Evolutionary conservation across 2,329 filamentous ascomycete species (phyloP), one percentile per base, ranked within the genome.

Genomic region (Hypoxylon sp.): DNA sequence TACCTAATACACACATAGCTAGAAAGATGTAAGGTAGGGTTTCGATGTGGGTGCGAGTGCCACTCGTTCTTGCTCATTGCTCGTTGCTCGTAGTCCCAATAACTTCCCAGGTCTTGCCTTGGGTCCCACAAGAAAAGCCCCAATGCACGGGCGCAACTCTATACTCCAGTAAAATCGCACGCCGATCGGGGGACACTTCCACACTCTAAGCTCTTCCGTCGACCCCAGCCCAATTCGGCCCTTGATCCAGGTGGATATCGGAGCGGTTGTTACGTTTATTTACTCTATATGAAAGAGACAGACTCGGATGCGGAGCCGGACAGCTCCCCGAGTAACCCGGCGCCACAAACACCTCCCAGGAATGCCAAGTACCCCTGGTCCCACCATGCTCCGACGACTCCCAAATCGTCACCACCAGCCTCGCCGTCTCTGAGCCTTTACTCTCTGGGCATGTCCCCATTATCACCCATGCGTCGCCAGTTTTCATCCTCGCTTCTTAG

Each of bases 381-480:
- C 32, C 62, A 72, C 51, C 51, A 74, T 51, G 67, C 67, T 61
- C 63, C 72, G 51, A 61, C 69, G 52, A 68, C 72, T 37, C 68
- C 70, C 39, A 66, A 65, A 39, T 54, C 67, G 24, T 75, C 75
- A 61, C 72, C 72, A 55, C 70, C 72, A 21, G 73, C 60, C 21
- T 76, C 75, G 37, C 75, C 75, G 15, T 75, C 74, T 8, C 21
- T 77, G 27, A 75, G 70, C 54, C 70, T 74, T 35, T 70, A 71
- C 48, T 75, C 74, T 6, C 53, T 75, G 24, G 74, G 68, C 32
- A 73, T 75, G 73, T 75, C 75, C 59, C 73, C 74, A 51, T 74
- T 75, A 52, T 76, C 75, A 3, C 74, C 75, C 21, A 53, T 73
- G 31, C 74, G 70, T 24, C 74, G 70, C 46, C 72, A 68, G n/a